phyloP scores from a whole-genome alignment of 176 grass and related monocot species.

The Miscanthus lutarioriparius region DNA sequence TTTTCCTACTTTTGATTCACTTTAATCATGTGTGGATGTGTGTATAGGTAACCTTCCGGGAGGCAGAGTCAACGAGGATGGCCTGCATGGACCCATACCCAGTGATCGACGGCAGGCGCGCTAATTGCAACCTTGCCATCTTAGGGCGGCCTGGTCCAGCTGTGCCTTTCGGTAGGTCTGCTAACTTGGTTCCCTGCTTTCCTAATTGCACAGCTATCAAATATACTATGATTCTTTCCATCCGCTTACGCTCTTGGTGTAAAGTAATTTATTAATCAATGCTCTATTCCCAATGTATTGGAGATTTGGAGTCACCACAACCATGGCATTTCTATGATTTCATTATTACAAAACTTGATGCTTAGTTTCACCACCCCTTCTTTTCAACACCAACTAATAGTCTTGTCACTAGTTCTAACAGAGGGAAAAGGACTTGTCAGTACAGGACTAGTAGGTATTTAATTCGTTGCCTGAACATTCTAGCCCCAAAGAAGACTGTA shows the following conservation, averaged over 20 bases:
- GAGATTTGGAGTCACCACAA: constrained; percentile 34
- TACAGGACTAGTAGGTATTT: constrained; percentile 1
- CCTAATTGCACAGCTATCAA: constrained; percentile 14
- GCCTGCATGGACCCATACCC: constrained; percentile 67
- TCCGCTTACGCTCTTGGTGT: neutral
- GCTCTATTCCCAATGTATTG: constrained; percentile 32
- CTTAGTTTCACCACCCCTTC: neutral
- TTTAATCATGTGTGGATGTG: constrained; percentile 12
- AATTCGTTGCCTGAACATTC: neutral
- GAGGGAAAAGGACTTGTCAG: constrained; percentile 21
- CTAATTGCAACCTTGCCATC: constrained; percentile 78
- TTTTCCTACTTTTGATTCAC: neutral
- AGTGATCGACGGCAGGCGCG: constrained; percentile 62
- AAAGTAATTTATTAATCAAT: constrained; percentile 16
- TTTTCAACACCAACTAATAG: constrained; percentile 29
- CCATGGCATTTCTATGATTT: constrained; percentile 13
- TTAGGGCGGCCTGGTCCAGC: constrained; percentile 59
- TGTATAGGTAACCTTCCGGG: constrained; percentile 66
- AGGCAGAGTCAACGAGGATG: constrained; percentile 61
- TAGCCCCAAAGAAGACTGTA: constrained; percentile 5
- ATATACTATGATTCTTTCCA: constrained; percentile 6
- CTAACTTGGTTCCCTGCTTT: neutral
- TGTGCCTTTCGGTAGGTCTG: constrained; percentile 58
- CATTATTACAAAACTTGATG: neutral
- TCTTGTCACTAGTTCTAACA: constrained; percentile 22